phyloP scores from a whole-genome alignment of 345 rosid species.

The Acer yangbiense region DNA sequence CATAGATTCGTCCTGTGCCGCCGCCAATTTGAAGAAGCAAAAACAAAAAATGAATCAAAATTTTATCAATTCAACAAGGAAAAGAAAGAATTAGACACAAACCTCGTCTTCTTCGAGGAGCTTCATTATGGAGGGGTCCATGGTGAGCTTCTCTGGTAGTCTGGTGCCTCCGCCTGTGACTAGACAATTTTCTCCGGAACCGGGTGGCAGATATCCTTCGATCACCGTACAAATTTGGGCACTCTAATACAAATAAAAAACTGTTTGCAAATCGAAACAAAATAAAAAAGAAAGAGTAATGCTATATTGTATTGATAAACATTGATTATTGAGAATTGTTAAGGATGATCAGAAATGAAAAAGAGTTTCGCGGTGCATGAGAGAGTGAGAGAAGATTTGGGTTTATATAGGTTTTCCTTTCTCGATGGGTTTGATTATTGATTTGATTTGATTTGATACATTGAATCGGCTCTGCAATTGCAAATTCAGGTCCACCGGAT shows the following conservation, averaged over 20 bases:
- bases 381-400: too few relatives aligned
- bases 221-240: conserved; percentile 4
- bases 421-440: too few relatives aligned
- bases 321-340: too few relatives aligned
- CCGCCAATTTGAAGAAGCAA: neutral
- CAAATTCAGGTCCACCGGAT: too few relatives aligned
- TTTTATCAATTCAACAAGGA: neutral
- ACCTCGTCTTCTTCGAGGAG: conserved; percentile 97
- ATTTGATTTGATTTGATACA: too few relatives aligned
- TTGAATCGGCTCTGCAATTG: too few relatives aligned
- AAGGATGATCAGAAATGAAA: too few relatives aligned
- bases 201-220: neutral
- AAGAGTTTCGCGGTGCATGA: too few relatives aligned
- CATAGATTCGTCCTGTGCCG: conserved; percentile 80
- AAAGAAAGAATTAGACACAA: neutral
- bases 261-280: neutral
- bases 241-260: neutral
- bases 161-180: too few relatives aligned
- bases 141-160: conserved; percentile 20
- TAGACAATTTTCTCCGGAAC: neutral
- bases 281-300: too few relatives aligned
- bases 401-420: too few relatives aligned
- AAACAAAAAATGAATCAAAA: neutral
- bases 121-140: conserved; percentile 93
- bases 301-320: too few relatives aligned